phyloP scores from a whole-genome alignment of 2,329 filamentous ascomycete genomes.

The Cryphonectria japonica region DNA sequence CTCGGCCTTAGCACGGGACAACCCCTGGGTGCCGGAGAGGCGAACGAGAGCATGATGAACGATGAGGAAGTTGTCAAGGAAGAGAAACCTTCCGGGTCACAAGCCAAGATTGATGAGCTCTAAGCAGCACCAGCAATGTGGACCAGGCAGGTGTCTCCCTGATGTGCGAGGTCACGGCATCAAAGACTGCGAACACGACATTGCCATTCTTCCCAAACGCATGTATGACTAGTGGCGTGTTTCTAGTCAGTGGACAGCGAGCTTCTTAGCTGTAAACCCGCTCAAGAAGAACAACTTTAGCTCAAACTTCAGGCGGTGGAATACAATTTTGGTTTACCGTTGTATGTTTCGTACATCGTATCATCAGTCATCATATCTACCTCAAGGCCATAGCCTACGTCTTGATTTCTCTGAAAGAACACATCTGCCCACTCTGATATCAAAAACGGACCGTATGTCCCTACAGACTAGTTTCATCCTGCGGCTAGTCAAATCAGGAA shows the following conservation, averaged over 20 bases:
- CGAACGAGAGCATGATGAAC: constrained; percentile 29
- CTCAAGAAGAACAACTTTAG: background rate
- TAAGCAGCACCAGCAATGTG: background rate
- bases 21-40: constrained; percentile 24
- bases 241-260: background rate
- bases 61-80: constrained; percentile 13
- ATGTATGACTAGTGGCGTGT: background rate
- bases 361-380: background rate
- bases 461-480: no score
- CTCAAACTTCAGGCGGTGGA: background rate
- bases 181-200: background rate
- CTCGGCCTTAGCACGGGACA: constrained; percentile 34
- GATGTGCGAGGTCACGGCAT: background rate
- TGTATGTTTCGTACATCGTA: background rate
- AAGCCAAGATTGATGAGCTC: constrained; percentile 8
- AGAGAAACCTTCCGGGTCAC: background rate
- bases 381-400: background rate
- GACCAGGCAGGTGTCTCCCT: background rate
- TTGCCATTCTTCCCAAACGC: background rate
- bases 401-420: background rate
- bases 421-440: background rate
- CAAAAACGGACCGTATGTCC: background rate
- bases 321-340: background rate
- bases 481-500: no score
- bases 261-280: background rate